Evolutionary conservation across 2,329 filamentous ascomycete genomes (phyloP).

Genomic region (Phialocephala subalpina): DNA sequence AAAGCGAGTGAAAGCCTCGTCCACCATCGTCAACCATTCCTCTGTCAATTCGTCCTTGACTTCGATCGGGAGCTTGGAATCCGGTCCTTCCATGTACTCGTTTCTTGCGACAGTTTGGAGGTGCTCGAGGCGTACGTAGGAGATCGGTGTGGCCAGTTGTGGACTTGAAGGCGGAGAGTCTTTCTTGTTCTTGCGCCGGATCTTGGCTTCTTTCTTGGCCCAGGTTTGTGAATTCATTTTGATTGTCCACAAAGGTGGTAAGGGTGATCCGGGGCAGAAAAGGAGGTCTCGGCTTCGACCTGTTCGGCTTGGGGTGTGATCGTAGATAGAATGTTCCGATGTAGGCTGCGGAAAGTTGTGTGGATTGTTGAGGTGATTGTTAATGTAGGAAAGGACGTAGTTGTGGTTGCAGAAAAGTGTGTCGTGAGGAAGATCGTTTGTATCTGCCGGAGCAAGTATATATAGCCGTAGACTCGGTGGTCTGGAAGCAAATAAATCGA

Average conservation of each 20-base stretch:
- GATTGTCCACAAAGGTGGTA: too few species aligned
- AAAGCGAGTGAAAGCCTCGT: not conserved
- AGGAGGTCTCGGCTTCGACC: too few species aligned
- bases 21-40: slow-evolving; percentile 1
- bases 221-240: not conserved
- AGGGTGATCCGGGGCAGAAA: too few species aligned
- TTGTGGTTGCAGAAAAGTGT: not conserved
- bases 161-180: not conserved
- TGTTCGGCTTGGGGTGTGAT: too few species aligned
- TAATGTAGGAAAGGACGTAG: too few species aligned
- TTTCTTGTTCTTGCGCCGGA: not conserved
- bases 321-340: too few species aligned
- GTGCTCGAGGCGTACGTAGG: not conserved
- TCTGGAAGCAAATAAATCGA: too few species aligned
- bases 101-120: not conserved
- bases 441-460: not conserved
- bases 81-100: not conserved
- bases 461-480: not conserved
- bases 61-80: not conserved
- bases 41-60: not conserved
- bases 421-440: not conserved
- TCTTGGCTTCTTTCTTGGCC: not conserved
- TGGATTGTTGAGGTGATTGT: too few species aligned
- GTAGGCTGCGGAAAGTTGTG: too few species aligned
- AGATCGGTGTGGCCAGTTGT: not conserved